phyloP scores from a whole-genome alignment of 345 rosid species.

The Erucastrum elatum region DNA sequence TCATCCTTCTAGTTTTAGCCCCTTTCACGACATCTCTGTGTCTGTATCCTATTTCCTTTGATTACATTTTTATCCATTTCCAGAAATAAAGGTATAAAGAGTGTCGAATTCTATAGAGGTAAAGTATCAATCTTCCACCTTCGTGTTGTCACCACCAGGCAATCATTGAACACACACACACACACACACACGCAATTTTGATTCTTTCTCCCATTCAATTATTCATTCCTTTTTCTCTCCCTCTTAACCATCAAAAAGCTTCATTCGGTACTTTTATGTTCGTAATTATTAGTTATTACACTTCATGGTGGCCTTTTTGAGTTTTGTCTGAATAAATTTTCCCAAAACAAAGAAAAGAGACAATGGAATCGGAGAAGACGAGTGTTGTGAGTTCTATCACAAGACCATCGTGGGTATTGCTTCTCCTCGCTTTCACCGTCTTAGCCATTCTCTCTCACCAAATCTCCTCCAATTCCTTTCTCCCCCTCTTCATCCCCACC shows the following conservation, averaged over 20 bases:
- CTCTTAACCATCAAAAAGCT: conserved; percentile 9
- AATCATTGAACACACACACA: conserved; percentile 30
- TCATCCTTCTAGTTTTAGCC: conserved; percentile 5
- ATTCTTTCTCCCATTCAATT: neutral
- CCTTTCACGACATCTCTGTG: conserved; percentile 7
- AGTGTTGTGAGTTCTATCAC: conserved; percentile 25
- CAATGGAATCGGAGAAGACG: conserved; percentile 56
- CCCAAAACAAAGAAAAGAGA: neutral
- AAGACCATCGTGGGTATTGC: conserved; percentile 53
- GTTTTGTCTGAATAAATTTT: neutral
- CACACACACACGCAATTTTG: conserved; percentile 34
- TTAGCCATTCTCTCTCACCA: conserved; percentile 59
- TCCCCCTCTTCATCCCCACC: conserved; percentile 36
- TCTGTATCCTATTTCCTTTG: neutral
- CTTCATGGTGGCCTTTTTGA: conserved; percentile 31
- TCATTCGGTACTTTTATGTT: conserved; percentile 16
- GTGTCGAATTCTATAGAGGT: conserved; percentile 4
- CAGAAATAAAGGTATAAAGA: conserved; percentile 1
- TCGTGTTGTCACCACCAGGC: neutral
- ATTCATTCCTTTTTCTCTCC: conserved; percentile 1
- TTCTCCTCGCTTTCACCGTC: conserved; percentile 54
- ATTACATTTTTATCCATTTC: neutral
- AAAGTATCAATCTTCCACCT: conserved; percentile 21
- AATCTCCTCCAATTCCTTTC: conserved; percentile 48
- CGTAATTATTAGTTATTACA: neutral